Percentiles rank a stretch among this genome's conserved stretches.
These are phyloP conservation scores for Cladophialophora carrionii DNA, from an alignment of 2,329 filamentous ascomycete species.

Conservation along the genomic window DNA sequence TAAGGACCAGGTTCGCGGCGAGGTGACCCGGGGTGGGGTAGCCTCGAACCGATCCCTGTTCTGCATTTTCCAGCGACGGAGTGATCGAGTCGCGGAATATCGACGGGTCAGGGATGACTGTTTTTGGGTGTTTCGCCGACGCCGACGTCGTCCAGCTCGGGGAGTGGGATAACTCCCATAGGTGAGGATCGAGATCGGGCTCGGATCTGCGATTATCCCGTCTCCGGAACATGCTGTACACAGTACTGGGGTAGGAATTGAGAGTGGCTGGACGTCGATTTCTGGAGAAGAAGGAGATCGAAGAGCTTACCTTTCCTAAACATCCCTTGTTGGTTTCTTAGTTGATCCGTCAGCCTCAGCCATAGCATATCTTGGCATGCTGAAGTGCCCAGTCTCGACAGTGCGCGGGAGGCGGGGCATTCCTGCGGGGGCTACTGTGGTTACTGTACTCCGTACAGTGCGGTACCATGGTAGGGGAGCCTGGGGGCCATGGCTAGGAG, in stretches of 20 bases:
- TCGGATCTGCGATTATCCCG: not conserved
- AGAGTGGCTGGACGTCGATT: not conserved
- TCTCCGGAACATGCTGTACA: not conserved
- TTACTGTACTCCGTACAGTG: too few species aligned
- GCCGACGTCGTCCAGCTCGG: not conserved
- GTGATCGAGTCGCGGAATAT: constrained; percentile 30
- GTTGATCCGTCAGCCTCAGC: not conserved
- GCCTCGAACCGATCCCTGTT: constrained; percentile 1
- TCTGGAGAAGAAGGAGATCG: not conserved
- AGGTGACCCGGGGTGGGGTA: constrained; percentile 30
- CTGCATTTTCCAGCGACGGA: constrained; percentile 4
- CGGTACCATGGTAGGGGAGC: too few species aligned
- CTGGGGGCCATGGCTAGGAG: too few species aligned
- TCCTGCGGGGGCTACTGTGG: not conserved
- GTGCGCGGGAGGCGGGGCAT: too few species aligned
- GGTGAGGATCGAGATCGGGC: not conserved
- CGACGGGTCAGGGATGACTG: constrained; percentile 25
- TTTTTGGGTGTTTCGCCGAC: constrained; percentile 12
- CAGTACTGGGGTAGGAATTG: not conserved
- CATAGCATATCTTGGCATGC: not conserved
- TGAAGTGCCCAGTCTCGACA: too few species aligned
- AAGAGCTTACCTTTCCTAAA: not conserved
- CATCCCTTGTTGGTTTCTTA: not conserved
- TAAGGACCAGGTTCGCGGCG: constrained; percentile 28
- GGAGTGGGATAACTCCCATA: not conserved